A percentile compares a stretch with the other conserved stretches of the same genome.
These are phyloP conservation scores for Diaporthe nobilis DNA, from an alignment of 2,329 filamentous ascomycete species.

Conservation along the genomic window DNA sequence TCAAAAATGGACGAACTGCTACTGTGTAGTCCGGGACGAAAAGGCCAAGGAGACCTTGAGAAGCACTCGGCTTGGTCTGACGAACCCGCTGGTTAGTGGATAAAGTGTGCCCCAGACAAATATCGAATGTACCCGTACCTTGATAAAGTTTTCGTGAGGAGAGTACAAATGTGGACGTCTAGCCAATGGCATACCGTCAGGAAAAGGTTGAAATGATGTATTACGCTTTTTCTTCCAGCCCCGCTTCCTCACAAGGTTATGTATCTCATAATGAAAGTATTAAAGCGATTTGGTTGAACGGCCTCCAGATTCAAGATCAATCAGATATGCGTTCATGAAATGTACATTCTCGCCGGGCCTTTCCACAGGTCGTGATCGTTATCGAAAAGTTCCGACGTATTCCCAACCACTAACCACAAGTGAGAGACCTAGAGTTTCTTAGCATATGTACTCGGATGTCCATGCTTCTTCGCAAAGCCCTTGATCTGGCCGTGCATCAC, in stretches of 20 bases:
- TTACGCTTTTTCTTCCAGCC: not conserved
- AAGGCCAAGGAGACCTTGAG: not conserved
- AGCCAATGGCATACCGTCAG: not conserved
- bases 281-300: not conserved
- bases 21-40: not conserved
- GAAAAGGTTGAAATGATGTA: not conserved
- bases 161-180: not conserved
- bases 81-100: not conserved
- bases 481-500: slow-evolving; percentile 71
- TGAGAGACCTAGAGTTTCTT: slow-evolving; percentile 47
- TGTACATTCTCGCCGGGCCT: not conserved
- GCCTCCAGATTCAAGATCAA: not conserved
- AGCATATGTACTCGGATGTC: slow-evolving; percentile 67
- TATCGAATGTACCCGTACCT: not conserved
- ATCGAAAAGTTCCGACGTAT: not conserved
- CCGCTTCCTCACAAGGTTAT: not conserved
- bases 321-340: not conserved
- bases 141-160: not conserved
- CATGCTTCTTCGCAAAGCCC: slow-evolving; percentile 69
- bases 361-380: not conserved
- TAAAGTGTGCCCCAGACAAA: not conserved
- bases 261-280: not conserved
- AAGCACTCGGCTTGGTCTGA: not conserved
- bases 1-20: not conserved
- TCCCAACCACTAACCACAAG: not conserved